These are phyloP conservation scores for Leccinum olivaceopallidum DNA, from an alignment of 768 basidiomycete genomes.

Conservation along the genomic window DNA sequence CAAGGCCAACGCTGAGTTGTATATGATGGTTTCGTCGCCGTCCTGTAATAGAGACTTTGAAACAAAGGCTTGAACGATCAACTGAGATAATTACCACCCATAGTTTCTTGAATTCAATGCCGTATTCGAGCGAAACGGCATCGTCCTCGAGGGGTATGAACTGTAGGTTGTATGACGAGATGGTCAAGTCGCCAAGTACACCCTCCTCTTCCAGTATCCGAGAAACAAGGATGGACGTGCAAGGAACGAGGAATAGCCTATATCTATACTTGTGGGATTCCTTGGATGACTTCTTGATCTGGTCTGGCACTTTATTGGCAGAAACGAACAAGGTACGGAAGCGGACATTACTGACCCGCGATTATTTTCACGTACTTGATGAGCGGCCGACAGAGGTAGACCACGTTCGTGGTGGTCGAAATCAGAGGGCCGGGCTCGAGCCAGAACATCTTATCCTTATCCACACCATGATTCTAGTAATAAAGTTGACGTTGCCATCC, in stretches of 20 bases:
- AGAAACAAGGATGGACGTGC: slow-evolving; percentile 82
- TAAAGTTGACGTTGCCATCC: too few species aligned
- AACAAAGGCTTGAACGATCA: background rate
- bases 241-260: slow-evolving; percentile 85
- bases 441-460: too few species aligned
- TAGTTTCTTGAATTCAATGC: slow-evolving; percentile 82
- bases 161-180: slow-evolving; percentile 87
- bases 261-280: slow-evolving; percentile 79
- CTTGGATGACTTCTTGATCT: slow-evolving; percentile 80
- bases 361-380: too few species aligned
- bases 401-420: too few species aligned
- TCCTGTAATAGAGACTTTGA: slow-evolving; percentile 52
- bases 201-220: slow-evolving; percentile 93
- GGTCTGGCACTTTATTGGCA: slow-evolving; percentile 57
- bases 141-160: slow-evolving; percentile 95
- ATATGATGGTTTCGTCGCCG: slow-evolving; percentile 87
- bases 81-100: slow-evolving; percentile 63
- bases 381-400: too few species aligned
- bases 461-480: too few species aligned
- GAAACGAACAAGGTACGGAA: slow-evolving; percentile 6
- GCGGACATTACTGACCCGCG: slow-evolving; percentile 54
- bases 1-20: too few species aligned
- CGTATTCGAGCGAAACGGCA: slow-evolving; percentile 86
- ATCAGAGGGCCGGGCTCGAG: too few species aligned
- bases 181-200: slow-evolving; percentile 91